A percentile compares a stretch with the other conserved stretches of the same genome.
Evolutionary conservation across 2,329 filamentous ascomycete genomes (phyloP).

Genomic region (Ascocoryne sarcoides): DNA sequence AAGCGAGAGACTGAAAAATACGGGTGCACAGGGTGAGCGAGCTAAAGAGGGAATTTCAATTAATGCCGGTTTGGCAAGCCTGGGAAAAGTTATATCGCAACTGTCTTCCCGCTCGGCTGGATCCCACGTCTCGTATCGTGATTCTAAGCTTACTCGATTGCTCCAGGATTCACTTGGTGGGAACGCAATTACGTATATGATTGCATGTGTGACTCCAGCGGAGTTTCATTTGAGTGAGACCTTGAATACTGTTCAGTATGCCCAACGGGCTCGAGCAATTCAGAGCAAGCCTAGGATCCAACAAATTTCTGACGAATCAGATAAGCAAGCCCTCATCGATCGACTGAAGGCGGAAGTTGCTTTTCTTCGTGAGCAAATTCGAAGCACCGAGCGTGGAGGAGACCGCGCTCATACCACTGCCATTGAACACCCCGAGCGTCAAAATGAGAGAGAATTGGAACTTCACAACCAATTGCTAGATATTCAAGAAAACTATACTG

Average conservation of each 20-base stretch:
- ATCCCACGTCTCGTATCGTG: conserved; percentile 91
- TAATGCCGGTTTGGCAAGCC: conserved; percentile 86
- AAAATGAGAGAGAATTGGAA: conserved; percentile 77
- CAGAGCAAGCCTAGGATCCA: conserved; percentile 97
- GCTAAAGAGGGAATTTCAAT: conserved; percentile 97
- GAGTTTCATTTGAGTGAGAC: conserved; percentile 98
- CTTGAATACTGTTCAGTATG: conserved; percentile 94
- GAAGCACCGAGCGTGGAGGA: conserved; percentile 65
- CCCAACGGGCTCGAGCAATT: conserved; percentile 88
- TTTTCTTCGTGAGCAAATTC: conserved; percentile 89
- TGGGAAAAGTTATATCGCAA: conserved; percentile 98
- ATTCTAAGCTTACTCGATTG: conserved; percentile 91
- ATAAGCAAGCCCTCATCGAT: conserved; percentile 91
- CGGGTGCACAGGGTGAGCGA: conserved; percentile 85
- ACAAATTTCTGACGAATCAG: conserved; percentile 76
- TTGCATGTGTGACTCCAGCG: conserved; percentile 92
- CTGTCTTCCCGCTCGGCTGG: conserved; percentile 81
- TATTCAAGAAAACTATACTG: conserved; percentile 86
- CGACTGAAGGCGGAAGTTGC: conserved; percentile 87
- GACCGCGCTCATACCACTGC: conserved; percentile 44
- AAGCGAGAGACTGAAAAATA: conserved; percentile 95
- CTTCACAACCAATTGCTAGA: conserved; percentile 91
- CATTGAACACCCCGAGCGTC: conserved; percentile 68
- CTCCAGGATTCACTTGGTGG: conserved; percentile 94
- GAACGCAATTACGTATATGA: conserved; percentile 98